Base-by-base conservation (phyloP, 2,329 filamentous ascomycete genomes). In the Ophiostoma populinum region DNA sequence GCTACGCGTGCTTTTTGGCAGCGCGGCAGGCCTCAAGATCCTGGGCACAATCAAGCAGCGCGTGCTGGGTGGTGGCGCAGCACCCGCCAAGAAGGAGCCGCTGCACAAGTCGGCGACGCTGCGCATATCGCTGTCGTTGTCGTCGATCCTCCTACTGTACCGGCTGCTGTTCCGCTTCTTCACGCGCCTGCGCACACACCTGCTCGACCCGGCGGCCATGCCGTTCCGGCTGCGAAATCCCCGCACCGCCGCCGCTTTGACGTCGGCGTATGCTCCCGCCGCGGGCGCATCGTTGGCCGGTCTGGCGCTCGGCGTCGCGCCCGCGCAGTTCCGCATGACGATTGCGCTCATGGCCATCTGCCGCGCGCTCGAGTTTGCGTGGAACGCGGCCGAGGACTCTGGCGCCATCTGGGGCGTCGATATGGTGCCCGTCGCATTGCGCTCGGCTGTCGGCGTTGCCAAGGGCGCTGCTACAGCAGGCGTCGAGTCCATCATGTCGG, bases 121-220 rank as follows among this genome's bases (percentile, higher is more conserved):
- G 34, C 71, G 85, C 37, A 64, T 93, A 8, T 87, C 85, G 0
- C 62, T 86, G 7, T 90, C 83, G 0, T 65, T 94, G 11, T 86
- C 85, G 12, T 69, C 80, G 3, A 83, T 94, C 43, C 67, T 95
- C 15, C 71, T 95, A 28, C 71, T 51, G 41, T 90, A 98, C 53
- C 75, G 90, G 20, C 64, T 93, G 1, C 72, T 95, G 18, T 83
- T 87, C 57, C 81, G 87, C 40, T 93, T 95, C 63, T 80, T 95
- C 47, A 70, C 70, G 18, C 72, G 82, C 19, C 61, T 95, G 28
- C 76, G 87, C 32, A 64, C 69, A 2, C 82, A 83, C 43, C 64
- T 98, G 4, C 71, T 92, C 27, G 75, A 79, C 24, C 70, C 81
- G n/a, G 70, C 81, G 38, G 83, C 86, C 1, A 67, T 70, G 36